Base-by-base conservation (phyloP, 176 grass and related monocot genomes). In the Calamus simplicifolius region DNA sequence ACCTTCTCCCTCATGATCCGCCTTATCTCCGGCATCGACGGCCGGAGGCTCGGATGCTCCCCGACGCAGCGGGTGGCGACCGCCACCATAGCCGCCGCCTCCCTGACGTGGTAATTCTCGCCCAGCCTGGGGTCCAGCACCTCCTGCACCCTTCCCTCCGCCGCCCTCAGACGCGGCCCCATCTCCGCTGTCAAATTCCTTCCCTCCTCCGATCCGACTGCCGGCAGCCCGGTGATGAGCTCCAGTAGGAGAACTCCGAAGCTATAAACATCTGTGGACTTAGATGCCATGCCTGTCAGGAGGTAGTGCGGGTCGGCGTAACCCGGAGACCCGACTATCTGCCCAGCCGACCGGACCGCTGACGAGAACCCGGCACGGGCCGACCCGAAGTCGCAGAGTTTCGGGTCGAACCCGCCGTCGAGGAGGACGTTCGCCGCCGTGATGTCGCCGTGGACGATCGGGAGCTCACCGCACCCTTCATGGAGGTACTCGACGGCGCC, bases 341-440 rank as follows among this genome's bases (percentile, higher is more conserved):
- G 52, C n/a, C 74, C 62, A 3, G 68, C 63, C 0, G 80, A 65
- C 29, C 52, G 16, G 5, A 95, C 66, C 18, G 86, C 69, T 1
- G 86, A 82, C 18, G 86, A 95, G 82, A 95, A 95, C 0, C 85
- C 90, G 19, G 75, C 80, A 60, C 82, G 81, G 3, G 86, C 80
- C 25, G 90, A 89, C 7, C 90, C 86, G 27, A 95, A 85, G 82
- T 95, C 90, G 56, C 90, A 95, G 54, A 95, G 82, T 29, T 76
- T 70, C 25, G 64, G 59, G 16, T 57, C 28, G 51, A 48, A 21
- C 0, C 50, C 51, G 30, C 1, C 50, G 60, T 76, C 80, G 51
- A 95, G 80, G 17, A 95, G 79, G 59, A 95, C 90, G 78, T 95
- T 95, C 55, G 90, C 77, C 6, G 90, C 74, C n/a, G 90, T 89